Evolutionary conservation across 768 basidiomycete genomes (phyloP).

Genomic region (Chalciporus chontae): DNA sequence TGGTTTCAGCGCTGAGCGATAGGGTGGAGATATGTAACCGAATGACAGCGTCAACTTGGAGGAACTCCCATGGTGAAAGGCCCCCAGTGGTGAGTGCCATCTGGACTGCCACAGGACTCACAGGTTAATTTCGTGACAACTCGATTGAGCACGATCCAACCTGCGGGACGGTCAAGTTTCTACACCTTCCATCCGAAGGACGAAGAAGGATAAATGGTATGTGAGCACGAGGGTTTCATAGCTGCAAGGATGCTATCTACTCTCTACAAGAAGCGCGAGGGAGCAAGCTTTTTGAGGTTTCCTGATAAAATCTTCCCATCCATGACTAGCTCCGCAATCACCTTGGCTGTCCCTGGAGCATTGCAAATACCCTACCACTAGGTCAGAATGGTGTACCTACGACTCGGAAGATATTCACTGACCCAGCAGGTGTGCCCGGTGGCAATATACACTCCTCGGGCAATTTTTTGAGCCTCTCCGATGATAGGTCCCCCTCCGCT

Average conservation of each 20-base stretch:
- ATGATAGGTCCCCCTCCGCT: conserved; percentile 64
- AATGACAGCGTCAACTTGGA: not conserved
- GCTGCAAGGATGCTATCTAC: not conserved
- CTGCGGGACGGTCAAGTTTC: no score
- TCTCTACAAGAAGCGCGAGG: conserved; percentile 33
- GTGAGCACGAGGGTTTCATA: not conserved
- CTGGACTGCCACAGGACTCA: not conserved
- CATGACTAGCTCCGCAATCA: conserved; percentile 67
- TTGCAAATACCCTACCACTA: conserved; percentile 65
- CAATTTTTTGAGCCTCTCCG: conserved; percentile 53
- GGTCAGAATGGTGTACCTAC: conserved; percentile 5
- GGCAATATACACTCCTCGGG: conserved; percentile 65
- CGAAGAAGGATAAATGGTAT: not conserved
- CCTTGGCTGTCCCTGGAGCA: conserved; percentile 79
- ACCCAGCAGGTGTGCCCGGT: conserved; percentile 84
- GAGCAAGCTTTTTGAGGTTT: conserved; percentile 47
- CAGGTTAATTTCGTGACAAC: no score
- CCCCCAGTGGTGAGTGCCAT: not conserved
- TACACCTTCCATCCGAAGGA: not conserved
- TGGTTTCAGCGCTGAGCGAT: not conserved
- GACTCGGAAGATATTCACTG: conserved; percentile 22
- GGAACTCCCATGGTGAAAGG: not conserved
- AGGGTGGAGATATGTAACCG: not conserved
- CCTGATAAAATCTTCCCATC: conserved; percentile 61
- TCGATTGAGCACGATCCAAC: no score